A percentile compares a stretch with the other conserved stretches of the same genome.
These are phyloP conservation scores for Stephania cephalantha DNA, from an alignment of 164 flowering plant genomes.

Conservation along the genomic window DNA sequence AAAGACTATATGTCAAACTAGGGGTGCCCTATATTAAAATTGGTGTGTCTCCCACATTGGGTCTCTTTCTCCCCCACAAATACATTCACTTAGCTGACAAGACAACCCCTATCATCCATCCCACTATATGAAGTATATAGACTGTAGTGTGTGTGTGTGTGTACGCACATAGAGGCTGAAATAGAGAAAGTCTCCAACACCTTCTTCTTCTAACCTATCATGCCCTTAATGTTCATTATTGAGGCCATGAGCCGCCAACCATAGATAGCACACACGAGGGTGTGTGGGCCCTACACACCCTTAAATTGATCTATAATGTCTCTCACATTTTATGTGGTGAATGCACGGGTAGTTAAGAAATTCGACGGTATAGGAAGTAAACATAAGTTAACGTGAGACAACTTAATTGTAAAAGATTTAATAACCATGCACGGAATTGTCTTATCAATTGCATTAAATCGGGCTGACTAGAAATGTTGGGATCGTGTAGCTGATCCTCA, in stretches of 20 bases:
- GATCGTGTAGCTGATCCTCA: too few species aligned
- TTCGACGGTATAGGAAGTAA: too few species aligned
- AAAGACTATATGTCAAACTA: slow-evolving; percentile 38
- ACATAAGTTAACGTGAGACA: neutral
- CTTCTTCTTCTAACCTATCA: slow-evolving; percentile 31
- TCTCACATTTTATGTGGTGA: too few species aligned
- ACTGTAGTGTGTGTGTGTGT: neutral
- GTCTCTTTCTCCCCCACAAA: slow-evolving; percentile 5
- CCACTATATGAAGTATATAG: neutral
- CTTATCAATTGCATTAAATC: neutral
- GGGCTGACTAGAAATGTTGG: neutral
- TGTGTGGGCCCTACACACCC: slow-evolving; percentile 23
- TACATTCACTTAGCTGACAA: slow-evolving; percentile 13
- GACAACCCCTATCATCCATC: neutral
- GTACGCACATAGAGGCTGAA: neutral
- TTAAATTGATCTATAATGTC: too few species aligned
- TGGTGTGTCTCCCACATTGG: slow-evolving; percentile 56
- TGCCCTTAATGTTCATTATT: slow-evolving; percentile 56
- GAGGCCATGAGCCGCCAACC: slow-evolving; percentile 37
- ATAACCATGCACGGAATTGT: too few species aligned
- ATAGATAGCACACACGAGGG: slow-evolving; percentile 58
- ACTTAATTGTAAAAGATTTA: too few species aligned
- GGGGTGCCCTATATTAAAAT: slow-evolving; percentile 21
- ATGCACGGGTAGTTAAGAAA: too few species aligned
- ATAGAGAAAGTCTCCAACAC: neutral